These are phyloP conservation scores for Tillandsia fasciculata DNA, from an alignment of 176 grass and related monocot species.

Conservation along the genomic window DNA sequence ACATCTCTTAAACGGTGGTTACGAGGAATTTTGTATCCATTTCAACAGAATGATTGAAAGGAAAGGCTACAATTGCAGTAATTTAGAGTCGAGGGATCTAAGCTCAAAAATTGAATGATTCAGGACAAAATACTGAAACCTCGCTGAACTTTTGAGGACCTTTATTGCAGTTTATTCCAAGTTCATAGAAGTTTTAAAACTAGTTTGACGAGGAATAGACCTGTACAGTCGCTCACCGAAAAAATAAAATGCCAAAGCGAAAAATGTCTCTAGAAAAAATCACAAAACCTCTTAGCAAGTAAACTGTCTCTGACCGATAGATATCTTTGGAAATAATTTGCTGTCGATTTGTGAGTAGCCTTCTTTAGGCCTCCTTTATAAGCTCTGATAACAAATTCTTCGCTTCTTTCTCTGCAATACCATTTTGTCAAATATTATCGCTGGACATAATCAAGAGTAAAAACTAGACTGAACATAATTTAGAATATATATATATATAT, in stretches of 20 bases:
- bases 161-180: too few relatives aligned
- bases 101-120: too few relatives aligned
- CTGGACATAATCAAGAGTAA: constrained; percentile 19
- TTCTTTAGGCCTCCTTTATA: constrained; percentile 87
- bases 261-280: not conserved
- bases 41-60: too few relatives aligned
- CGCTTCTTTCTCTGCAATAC: constrained; percentile 72
- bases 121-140: too few relatives aligned
- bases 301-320: constrained; percentile 69
- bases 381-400: constrained; percentile 96
- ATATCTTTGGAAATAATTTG: constrained; percentile 60
- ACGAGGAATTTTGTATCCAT: too few relatives aligned
- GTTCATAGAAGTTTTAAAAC: too few relatives aligned
- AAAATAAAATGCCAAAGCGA: not conserved
- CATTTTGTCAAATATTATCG: constrained; percentile 24
- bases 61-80: too few relatives aligned
- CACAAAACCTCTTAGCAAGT: constrained; percentile 43
- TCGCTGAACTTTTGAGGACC: too few relatives aligned
- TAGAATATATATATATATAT: constrained; percentile 11
- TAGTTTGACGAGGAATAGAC: too few relatives aligned
- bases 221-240: too few relatives aligned
- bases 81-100: too few relatives aligned
- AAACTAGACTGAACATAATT: constrained; percentile 1
- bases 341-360: constrained; percentile 77
- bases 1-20: too few relatives aligned